Conservation (phyloP, 1,284 basidiomycete species). For the Pseudozyma pruni region DNA sequence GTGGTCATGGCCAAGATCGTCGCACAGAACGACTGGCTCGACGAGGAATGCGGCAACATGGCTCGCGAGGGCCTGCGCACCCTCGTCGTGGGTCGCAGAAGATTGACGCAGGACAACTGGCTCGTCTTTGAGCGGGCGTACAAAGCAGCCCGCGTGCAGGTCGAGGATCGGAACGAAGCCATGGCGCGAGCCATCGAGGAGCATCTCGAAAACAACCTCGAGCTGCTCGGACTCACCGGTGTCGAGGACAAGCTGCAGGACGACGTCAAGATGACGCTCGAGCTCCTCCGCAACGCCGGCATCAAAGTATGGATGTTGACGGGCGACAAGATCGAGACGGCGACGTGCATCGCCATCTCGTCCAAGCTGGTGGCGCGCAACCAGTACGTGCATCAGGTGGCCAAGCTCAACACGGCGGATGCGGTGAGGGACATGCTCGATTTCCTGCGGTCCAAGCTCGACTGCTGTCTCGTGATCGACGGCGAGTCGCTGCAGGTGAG, state of each 20-base stretch:
- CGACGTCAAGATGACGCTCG: slow-evolving; percentile 91
- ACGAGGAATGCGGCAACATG: slow-evolving; percentile 99
- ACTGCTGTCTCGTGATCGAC: slow-evolving; percentile 98
- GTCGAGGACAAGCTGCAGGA: slow-evolving; percentile 99
- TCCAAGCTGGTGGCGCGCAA: slow-evolving; percentile 94
- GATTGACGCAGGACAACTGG: slow-evolving; percentile 78
- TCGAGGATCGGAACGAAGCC: slow-evolving; percentile 77
- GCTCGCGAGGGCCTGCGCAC: slow-evolving; percentile 94
- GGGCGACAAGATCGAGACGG: slow-evolving; percentile 99
- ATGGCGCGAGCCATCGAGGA: slow-evolving; percentile 80
- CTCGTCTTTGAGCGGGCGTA: slow-evolving; percentile 80
- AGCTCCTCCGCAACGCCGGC: slow-evolving; percentile 91
- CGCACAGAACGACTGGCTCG: slow-evolving; percentile 96
- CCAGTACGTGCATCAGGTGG: slow-evolving; percentile 96
- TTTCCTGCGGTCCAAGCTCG: slow-evolving; percentile 90
- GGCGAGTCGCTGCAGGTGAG: slow-evolving; percentile 97
- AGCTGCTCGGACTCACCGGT: slow-evolving; percentile 91
- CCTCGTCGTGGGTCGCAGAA: slow-evolving; percentile 87
- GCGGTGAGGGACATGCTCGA: slow-evolving; percentile 90
- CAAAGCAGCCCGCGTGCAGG: slow-evolving; percentile 79
- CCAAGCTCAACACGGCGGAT: slow-evolving; percentile 85
- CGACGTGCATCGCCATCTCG: slow-evolving; percentile 96
- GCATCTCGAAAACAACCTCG: slow-evolving; percentile 86
- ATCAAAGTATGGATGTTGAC: slow-evolving; percentile 99
- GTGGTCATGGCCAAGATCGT: slow-evolving; percentile 96